Evolutionary conservation across 768 basidiomycete species (phyloP), one percentile per base, ranked within the genome.

Genomic region (Tylopilus balloui): DNA sequence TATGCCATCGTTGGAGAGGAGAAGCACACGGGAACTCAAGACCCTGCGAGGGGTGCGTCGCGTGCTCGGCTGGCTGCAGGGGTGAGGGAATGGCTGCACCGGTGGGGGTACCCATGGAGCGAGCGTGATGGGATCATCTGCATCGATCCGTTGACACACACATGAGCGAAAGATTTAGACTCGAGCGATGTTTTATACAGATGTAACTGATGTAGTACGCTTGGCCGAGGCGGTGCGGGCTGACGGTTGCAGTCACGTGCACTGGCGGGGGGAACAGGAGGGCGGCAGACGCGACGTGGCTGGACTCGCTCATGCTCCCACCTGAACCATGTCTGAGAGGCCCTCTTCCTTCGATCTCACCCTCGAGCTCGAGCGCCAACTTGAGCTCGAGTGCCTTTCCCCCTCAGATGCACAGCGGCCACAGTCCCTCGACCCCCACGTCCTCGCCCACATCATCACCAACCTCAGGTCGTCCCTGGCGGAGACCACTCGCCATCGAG

Each of bases 51-150:
- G 32, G 92, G 92, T 23, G 82, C 90, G 3, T 90, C 90, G 8
- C 83, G 89, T 45, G 78, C 81, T 20, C 84, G 94, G 11, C 76
- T 97, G 6, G 88, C 89, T 12, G 80, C 88, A 2, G 90, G 88
- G 10, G 85, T 96, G 36, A 84, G 89, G 52, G 89, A 92, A 61
- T 95, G 87, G 86, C 69, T 97, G 39, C 88, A 92, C 58, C 81
- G 87, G 47, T 97, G 92, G 91, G 89, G 90, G 48, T 97, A 94
- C 71, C 89, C 94, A 15, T 96, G 93, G 94, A 87, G 78, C 67
- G 94, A 96, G 66, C 80, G 85, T 8, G 90, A 90, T 60, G 94
- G 94, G 3, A 81, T 92, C 43, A 80, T 96, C 47, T 93, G 88
- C 66, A 81, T 96, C 42, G 94, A 97, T 67, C 72, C 86, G 20